Conservation (phyloP, 805 yeast species). For the Ogataea ganodermae region DNA sequence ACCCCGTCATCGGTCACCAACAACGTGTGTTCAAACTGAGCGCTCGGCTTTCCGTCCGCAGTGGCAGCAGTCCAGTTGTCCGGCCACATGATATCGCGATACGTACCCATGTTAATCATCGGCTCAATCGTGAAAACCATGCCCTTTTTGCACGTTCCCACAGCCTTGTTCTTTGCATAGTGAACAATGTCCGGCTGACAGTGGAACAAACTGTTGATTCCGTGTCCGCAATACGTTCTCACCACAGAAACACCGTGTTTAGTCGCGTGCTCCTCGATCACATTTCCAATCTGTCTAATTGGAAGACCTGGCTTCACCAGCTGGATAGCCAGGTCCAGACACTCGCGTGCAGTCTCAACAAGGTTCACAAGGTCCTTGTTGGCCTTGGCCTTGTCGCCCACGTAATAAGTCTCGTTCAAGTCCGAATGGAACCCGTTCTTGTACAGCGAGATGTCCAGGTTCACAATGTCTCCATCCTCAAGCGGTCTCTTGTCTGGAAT, state of each 20-base stretch:
- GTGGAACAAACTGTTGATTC: slow-evolving; percentile 84
- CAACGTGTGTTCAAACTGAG: slow-evolving; percentile 94
- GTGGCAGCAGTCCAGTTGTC: slow-evolving; percentile 97
- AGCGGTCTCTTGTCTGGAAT: slow-evolving; percentile 88
- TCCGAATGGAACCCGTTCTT: slow-evolving; percentile 92
- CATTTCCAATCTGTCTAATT: slow-evolving; percentile 82
- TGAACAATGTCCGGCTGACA: slow-evolving; percentile 92
- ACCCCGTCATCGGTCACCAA: slow-evolving; percentile 91
- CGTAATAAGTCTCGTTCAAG: slow-evolving; percentile 94
- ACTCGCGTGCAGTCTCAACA: slow-evolving; percentile 90
- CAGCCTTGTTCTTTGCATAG: slow-evolving; percentile 88
- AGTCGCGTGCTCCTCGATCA: slow-evolving; percentile 84
- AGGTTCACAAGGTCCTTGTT: slow-evolving; percentile 82
- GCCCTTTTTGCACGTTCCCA: slow-evolving; percentile 94
- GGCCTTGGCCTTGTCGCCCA: slow-evolving; percentile 83
- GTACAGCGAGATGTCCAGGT: slow-evolving; percentile 84
- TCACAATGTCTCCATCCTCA: slow-evolving; percentile 92
- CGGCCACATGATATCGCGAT: slow-evolving; percentile 88
- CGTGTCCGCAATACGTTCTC: slow-evolving; percentile 91
- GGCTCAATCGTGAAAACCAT: slow-evolving; percentile 98
- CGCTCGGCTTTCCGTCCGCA: slow-evolving; percentile 84
- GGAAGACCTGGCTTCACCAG: slow-evolving; percentile 89
- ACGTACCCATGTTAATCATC: slow-evolving; percentile 86
- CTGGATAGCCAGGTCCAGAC: slow-evolving; percentile 79
- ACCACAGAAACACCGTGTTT: slow-evolving; percentile 83